phyloP scores from a whole-genome alignment of 108 stramenopile genomes.

The Stephanodiscus minutulus region DNA sequence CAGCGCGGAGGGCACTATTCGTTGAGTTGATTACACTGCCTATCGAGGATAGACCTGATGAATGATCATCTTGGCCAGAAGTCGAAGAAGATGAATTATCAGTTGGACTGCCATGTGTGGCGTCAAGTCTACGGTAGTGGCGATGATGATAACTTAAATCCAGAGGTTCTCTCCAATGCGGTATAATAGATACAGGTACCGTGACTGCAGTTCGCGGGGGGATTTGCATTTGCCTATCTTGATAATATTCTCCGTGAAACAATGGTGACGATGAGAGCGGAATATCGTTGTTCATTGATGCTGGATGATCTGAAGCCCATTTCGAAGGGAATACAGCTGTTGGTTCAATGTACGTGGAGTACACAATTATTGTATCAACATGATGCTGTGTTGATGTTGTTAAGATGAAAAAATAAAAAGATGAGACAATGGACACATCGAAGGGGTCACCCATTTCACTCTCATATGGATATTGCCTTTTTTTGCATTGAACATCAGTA shows the following conservation, averaged over 20 bases:
- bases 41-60: neutral
- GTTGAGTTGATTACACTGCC: slow-evolving; percentile 2
- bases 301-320: slow-evolving; percentile 9
- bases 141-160: slow-evolving; percentile 10
- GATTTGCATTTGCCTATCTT: slow-evolving; percentile 25
- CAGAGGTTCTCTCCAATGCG: slow-evolving; percentile 30
- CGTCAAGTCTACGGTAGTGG: neutral
- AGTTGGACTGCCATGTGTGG: neutral
- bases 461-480: too few species aligned
- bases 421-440: neutral
- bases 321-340: slow-evolving; percentile 32
- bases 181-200: slow-evolving; percentile 43
- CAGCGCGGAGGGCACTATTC: slow-evolving; percentile 22
- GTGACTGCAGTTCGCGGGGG: slow-evolving; percentile 23
- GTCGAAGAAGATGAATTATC: neutral
- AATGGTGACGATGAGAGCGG: slow-evolving; percentile 8
- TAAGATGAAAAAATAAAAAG: slow-evolving; percentile 4
- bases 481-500: neutral
- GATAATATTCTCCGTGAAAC: slow-evolving; percentile 16
- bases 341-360: slow-evolving; percentile 48
- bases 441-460: too few species aligned
- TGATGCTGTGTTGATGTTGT: slow-evolving; percentile 25
- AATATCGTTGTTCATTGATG: slow-evolving; percentile 7
- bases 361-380: slow-evolving; percentile 22
- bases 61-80: slow-evolving; percentile 2